Base-by-base conservation (phyloP, 2,329 filamentous ascomycete species). In the Talaromyces piceae region DNA sequence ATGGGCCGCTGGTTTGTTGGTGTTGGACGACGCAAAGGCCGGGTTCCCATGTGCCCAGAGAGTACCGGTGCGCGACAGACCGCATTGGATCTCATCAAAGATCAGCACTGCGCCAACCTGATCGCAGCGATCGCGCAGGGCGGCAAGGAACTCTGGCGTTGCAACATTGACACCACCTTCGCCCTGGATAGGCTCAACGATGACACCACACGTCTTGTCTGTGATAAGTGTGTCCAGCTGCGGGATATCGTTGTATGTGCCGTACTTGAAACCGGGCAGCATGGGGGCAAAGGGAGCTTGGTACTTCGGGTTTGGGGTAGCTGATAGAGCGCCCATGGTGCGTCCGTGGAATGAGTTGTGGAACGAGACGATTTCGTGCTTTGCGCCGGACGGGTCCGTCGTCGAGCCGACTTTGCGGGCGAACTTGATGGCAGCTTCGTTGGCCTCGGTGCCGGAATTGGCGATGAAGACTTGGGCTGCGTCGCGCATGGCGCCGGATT, bases 41-140 rank as follows among this genome's bases (percentile, higher is more conserved):
- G 93, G 78, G 52, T 77, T 76, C 9, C 77, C 78, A 65, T 98
- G 91, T 0, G 93, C 93, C 93, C 93, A 98, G 61, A 98, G 78
- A 11, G 77, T 79, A 30, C 93, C 93, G 1, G 93, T 97, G 48
- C 93, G 84, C 23, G 84, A 83, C 28, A 98, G 77, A 49, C 93
- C 93, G 68, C 90, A 96, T 72, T 98, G 93, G 56, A 98, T 98
- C 76, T 98, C 93, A 63, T 98, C 93, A 68, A 93, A 91, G 64
- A 96, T 87, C 52, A 98, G 75, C 3, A 97, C 82, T 1, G 91
- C 91, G 47, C 88, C 89, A 27, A 96, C 89, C 60, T 89, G 85
- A 51, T 84, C 85, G 70, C 91, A 96, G 53, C 91, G 82, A 64
- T 80, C 80, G 53, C 89, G 88, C n/a, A 98, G 79, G 1, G 89